Evolutionary conservation across 1,284 basidiomycete species (phyloP).

Genomic region (Ganoderma sp.): DNA sequence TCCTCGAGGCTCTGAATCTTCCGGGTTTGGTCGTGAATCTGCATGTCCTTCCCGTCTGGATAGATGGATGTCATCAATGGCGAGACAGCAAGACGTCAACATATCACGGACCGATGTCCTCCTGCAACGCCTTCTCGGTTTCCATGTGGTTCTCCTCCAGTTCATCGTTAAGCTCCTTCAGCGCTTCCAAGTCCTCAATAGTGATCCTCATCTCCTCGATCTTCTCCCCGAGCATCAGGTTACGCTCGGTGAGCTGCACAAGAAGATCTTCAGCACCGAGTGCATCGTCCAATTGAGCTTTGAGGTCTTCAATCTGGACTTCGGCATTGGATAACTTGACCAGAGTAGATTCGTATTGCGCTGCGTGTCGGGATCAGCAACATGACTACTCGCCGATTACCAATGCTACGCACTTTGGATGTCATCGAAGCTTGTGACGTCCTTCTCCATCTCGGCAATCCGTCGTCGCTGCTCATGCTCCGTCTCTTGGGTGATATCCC

Average conservation of each 20-base stretch:
- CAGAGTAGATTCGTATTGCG: conserved; percentile 78
- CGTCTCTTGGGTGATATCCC: conserved; percentile 87
- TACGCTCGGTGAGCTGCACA: conserved; percentile 94
- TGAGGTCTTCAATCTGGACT: conserved; percentile 91
- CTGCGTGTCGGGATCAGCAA: conserved; percentile 46
- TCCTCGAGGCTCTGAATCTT: conserved; percentile 78
- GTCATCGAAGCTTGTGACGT: conserved; percentile 73
- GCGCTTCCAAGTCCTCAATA: conserved; percentile 94
- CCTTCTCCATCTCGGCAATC: conserved; percentile 90
- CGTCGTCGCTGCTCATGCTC: conserved; percentile 85
- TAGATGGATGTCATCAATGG: not conserved
- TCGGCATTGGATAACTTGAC: conserved; percentile 87
- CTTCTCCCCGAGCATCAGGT: conserved; percentile 91
- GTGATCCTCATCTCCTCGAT: conserved; percentile 96
- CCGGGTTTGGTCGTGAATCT: conserved; percentile 70
- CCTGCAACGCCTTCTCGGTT: conserved; percentile 91
- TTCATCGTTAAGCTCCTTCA: conserved; percentile 96
- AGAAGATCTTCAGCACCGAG: conserved; percentile 96
- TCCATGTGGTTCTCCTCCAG: conserved; percentile 96
- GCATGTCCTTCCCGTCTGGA: conserved; percentile 73
- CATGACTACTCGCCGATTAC: not conserved
- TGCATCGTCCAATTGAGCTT: conserved; percentile 93
- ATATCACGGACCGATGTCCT: conserved; percentile 75
- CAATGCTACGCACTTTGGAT: conserved; percentile 59
- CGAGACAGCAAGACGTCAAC: not conserved